Conservation (phyloP, 768 basidiomycete species). For the Chalciporus sphaerocephalus region DNA sequence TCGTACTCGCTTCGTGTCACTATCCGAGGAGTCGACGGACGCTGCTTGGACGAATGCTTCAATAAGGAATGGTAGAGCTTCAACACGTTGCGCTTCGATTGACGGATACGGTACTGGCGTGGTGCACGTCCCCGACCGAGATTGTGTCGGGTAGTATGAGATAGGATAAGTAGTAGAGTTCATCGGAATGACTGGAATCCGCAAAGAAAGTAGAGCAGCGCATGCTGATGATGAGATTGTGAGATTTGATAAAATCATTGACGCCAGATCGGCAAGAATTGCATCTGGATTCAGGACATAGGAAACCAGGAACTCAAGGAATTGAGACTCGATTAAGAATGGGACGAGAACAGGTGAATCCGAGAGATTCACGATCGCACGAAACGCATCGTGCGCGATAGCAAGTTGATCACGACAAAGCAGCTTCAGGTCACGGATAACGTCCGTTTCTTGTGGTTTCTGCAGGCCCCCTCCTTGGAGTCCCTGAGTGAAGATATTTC, state of each 20-base stretch:
- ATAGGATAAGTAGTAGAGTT: conserved; percentile 39
- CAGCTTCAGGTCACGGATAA: conserved; percentile 77
- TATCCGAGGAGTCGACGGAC: conserved; percentile 44
- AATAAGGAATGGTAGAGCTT: conserved; percentile 76
- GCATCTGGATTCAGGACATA: conserved; percentile 90
- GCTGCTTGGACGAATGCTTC: conserved; percentile 85
- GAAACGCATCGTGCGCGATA: conserved; percentile 91
- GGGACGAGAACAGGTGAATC: conserved; percentile 69
- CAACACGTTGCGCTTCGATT: conserved; percentile 47
- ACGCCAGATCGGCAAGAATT: conserved; percentile 86
- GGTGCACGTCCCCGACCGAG: conserved; percentile 75
- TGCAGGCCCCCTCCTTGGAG: conserved; percentile 55
- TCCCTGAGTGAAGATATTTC: conserved; percentile 70
- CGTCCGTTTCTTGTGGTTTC: conserved; percentile 56
- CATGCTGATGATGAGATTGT: conserved; percentile 71
- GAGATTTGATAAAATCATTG: conserved; percentile 97
- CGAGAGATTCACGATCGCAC: conserved; percentile 89
- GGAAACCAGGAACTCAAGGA: conserved; percentile 77
- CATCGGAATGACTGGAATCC: conserved; percentile 58
- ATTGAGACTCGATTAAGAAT: conserved; percentile 64
- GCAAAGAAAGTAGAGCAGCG: conserved; percentile 56
- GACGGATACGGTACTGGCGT: conserved; percentile 69
- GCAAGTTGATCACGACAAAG: conserved; percentile 86
- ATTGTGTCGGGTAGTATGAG: conserved; percentile 67
- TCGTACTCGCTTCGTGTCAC: conserved; percentile 45